Base-by-base conservation (phyloP, 805 yeast genomes). In the Saccharomyces kudriavzevii region DNA sequence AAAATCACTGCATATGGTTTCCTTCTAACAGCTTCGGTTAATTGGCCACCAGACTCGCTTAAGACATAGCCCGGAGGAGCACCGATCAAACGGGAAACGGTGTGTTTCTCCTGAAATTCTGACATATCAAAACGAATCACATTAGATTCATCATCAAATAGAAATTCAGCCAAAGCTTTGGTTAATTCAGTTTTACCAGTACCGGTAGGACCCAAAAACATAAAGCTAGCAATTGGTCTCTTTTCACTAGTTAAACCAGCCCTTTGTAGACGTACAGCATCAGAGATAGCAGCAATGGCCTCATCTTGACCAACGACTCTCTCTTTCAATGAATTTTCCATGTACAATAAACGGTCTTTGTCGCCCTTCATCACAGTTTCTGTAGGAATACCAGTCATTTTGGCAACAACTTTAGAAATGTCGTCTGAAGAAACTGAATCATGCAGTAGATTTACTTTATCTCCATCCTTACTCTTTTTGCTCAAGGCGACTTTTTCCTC, bases 1-100 rank as follows among this genome's bases (percentile, higher is more conserved):
- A 92, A 73, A 1, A 92, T 86, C 27, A 92, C 96, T 0, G 97
- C 79, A 61, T 92, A 92, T 8, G 99, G 99, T 65, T 90, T 91
- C 63, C 98, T 80, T 66, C 97, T 81, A 9, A 94, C 95, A 5
- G 96, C 96, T 70, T 94, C 98, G 1, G 99, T 94, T 58, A 94
- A 76, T 70, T 94, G 98, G 50, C 99, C 99, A 67, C 90, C 87
- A 43, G 81, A 75, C 65, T 92, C 99, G 72, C 90, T 91, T 52
- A 97, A 94, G 24, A 92, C 97, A 68, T 92, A 92, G 6, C 98
- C 97, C 29, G 99, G 99, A 4, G 99, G 99, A 0, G 98, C 94
- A 50, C 99, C 99, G 61, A 92, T 90, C 58, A 92, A 78, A 58
- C 97, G 81, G 47, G 96, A 85, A 5, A 94, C 84, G 0, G 96